These are phyloP conservation scores for Eremothecium coryli DNA, from an alignment of 1,139 yeast genomes.

Conservation along the genomic window DNA sequence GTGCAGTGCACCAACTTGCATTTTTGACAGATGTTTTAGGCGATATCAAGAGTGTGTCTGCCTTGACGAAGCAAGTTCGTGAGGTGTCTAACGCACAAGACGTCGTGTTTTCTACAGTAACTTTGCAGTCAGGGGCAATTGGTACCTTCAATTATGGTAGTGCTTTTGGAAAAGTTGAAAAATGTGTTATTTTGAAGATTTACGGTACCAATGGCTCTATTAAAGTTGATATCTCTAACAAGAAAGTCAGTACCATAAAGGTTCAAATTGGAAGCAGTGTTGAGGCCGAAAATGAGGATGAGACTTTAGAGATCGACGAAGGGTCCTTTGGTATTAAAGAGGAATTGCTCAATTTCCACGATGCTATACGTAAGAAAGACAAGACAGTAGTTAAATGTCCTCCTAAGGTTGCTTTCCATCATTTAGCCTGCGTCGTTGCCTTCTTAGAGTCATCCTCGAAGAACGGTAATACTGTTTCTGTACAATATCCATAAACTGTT, in stretches of 20 bases:
- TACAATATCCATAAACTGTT: slow-evolving; percentile 31
- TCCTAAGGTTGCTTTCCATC: slow-evolving; percentile 80
- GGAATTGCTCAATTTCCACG: slow-evolving; percentile 68
- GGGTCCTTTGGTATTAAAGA: slow-evolving; percentile 51
- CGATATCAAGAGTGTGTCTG: slow-evolving; percentile 56
- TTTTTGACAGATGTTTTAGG: slow-evolving; percentile 78
- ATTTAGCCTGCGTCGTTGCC: slow-evolving; percentile 81
- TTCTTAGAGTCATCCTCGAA: slow-evolving; percentile 60
- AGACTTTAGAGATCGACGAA: slow-evolving; percentile 39
- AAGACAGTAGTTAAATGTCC: slow-evolving; percentile 48
- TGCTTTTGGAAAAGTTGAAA: slow-evolving; percentile 78
- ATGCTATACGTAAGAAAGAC: slow-evolving; percentile 58
- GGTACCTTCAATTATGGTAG: slow-evolving; percentile 90
- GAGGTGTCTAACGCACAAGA: slow-evolving; percentile 75
- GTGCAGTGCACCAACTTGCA: slow-evolving; percentile 93
- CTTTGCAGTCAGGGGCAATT: slow-evolving; percentile 53
- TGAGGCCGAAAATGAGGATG: slow-evolving; percentile 36
- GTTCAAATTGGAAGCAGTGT: slow-evolving; percentile 40
- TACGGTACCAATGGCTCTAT: slow-evolving; percentile 74
- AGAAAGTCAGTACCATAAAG: slow-evolving; percentile 40
- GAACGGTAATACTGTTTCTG: slow-evolving; percentile 50
- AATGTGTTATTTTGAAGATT: slow-evolving; percentile 55
- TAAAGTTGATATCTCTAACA: slow-evolving; percentile 48
- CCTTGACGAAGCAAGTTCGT: slow-evolving; percentile 65
- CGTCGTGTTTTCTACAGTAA: slow-evolving; percentile 59